A percentile compares a stretch with the other conserved stretches of the same genome.
phyloP scores from a whole-genome alignment of 345 rosid species.

The Cardamine chenopodiifolia region DNA sequence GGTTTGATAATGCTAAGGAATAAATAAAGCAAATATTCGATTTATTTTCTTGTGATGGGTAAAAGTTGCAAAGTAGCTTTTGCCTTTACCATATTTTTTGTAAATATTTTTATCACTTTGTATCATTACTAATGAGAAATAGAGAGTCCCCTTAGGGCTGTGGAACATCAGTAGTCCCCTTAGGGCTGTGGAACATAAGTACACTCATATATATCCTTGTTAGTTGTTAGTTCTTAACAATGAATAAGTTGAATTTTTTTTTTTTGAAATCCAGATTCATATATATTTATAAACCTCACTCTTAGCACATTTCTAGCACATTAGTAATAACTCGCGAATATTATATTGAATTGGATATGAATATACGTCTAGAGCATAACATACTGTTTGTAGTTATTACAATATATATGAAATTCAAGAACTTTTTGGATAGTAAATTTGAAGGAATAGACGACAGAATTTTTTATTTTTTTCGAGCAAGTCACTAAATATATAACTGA shows the following conservation, averaged over 20 bases:
- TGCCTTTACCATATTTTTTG: neutral
- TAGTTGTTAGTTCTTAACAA: neutral
- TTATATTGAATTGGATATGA: neutral
- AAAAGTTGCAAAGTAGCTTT: constrained; percentile 19
- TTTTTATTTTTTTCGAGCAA: no score
- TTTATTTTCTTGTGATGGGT: neutral
- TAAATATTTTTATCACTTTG: neutral
- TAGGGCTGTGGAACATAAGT: neutral
- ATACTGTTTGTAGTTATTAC: no score
- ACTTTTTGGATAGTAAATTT: neutral
- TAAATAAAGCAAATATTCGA: neutral
- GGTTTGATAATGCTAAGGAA: constrained; percentile 6
- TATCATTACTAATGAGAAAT: neutral
- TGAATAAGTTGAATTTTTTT: neutral
- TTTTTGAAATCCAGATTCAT: neutral
- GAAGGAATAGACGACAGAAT: neutral
- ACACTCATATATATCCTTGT: neutral
- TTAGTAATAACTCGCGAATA: neutral
- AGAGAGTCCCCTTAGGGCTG: neutral
- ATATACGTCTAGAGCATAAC: no score
- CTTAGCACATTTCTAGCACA: neutral
- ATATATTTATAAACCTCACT: neutral
- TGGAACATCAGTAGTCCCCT: neutral
- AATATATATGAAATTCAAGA: neutral
- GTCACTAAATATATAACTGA: neutral